Conservation (phyloP, 352 stramenopile species). For the Aphanomyces invadans region DNA sequence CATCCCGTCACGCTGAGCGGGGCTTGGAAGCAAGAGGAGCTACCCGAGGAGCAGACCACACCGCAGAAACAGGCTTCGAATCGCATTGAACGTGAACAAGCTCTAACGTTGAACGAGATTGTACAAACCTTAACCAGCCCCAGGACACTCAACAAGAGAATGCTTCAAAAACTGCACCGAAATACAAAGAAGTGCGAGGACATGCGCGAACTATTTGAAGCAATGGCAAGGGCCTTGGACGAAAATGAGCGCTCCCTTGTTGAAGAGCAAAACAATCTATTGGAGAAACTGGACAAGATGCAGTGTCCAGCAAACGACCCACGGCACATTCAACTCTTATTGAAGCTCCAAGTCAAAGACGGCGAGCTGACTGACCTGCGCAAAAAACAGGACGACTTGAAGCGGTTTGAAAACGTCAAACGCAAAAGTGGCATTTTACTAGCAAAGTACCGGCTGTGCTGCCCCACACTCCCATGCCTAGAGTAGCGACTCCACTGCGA, state of each 20-base stretch:
- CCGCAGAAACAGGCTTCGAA: slow-evolving; percentile 66
- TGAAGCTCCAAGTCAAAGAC: slow-evolving; percentile 74
- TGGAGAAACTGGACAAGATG: slow-evolving; percentile 35
- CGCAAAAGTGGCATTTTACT: slow-evolving; percentile 86
- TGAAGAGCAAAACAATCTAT: slow-evolving; percentile 40
- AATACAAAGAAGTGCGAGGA: slow-evolving; percentile 75
- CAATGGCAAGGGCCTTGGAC: slow-evolving; percentile 74
- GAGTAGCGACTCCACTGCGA: too few species aligned
- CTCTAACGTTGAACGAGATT: slow-evolving; percentile 63
- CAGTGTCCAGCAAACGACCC: slow-evolving; percentile 29
- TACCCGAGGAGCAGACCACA: background rate
- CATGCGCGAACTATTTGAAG: slow-evolving; percentile 75
- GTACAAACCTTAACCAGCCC: slow-evolving; percentile 71
- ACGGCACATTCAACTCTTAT: slow-evolving; percentile 41
- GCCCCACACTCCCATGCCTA: too few species aligned
- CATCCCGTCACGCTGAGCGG: too few species aligned
- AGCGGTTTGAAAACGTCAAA: slow-evolving; percentile 71
- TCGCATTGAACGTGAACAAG: too few species aligned
- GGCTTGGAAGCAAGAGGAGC: too few species aligned
- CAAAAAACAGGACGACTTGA: slow-evolving; percentile 80
- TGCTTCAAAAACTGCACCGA: slow-evolving; percentile 69
- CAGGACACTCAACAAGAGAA: slow-evolving; percentile 80
- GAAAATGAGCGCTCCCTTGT: slow-evolving; percentile 52
- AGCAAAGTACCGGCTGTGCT: too few species aligned
- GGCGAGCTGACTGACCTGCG: slow-evolving; percentile 53